Base-by-base conservation (phyloP, 805 yeast genomes). In the Myxozyma neglecta region DNA sequence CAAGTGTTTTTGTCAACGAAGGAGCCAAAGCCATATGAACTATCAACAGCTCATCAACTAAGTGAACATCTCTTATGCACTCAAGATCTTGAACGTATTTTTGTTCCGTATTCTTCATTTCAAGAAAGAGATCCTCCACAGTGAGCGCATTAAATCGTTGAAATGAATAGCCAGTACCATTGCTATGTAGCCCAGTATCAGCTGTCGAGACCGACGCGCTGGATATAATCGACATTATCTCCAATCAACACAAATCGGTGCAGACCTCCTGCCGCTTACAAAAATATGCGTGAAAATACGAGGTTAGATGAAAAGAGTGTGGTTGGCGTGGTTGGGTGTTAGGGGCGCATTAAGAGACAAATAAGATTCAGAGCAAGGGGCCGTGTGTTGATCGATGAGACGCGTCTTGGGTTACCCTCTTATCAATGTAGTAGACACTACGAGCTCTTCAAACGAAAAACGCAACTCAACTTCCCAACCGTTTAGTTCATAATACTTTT, bases 41-140 rank as follows among this genome's bases (percentile, higher is more conserved):
- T 24, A 63, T 53, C 20, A 63, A 35, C 10, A 63, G 47, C 45
- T 63, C 61, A 46, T 51, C 44, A 35, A 63, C 64, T 35, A 60
- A 54, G 18, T 56, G 58, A 18, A 63, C 60, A 3, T 53, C 46
- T 11, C 24, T 32, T 52, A 63, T 63, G 43, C 55, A 29, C 40
- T 49, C 59, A 32, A 63, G 55, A 13, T 63, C 64, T 24, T 44
- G 43, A 10, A 60, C 45, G 44, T 63, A 63, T 49, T 63, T 53
- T 39, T 47, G 37, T 56, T 63, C 66, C 18, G 66, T 48, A 2
- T 6, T 32, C 51, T 47, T 44, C 61, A 64, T 36, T 40, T 64
- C 67, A 16, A 14, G 46, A 29, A 64, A 57, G 20, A 64, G 48
- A 39, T 64, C 67, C 39, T 64, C 66, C 45, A 62, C 67, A 9